Percentiles rank a stretch among this genome's conserved stretches.
Conservation (phyloP, 345 rosid species). For the Reutealis trisperma region DNA sequence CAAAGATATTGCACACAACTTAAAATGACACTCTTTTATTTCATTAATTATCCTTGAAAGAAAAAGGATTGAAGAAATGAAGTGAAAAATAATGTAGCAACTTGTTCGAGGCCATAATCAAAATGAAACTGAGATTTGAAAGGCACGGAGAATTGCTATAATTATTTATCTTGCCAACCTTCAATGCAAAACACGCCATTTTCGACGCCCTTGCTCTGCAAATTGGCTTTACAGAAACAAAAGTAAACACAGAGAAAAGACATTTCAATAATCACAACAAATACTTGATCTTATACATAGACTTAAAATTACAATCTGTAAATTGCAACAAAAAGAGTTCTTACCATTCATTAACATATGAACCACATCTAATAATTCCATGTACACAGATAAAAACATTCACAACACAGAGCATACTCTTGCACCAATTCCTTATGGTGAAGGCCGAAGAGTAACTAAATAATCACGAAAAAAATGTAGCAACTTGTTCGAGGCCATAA, state of each 20-base stretch:
- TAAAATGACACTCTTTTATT: too few relatives aligned
- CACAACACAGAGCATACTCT: not conserved
- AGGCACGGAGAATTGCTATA: slow-evolving; percentile 74
- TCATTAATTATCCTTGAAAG: not conserved
- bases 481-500: slow-evolving; percentile 81
- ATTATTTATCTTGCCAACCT: not conserved
- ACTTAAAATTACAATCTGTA: too few relatives aligned
- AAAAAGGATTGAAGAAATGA: too few relatives aligned
- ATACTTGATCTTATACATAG: not conserved
- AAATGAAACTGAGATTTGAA: slow-evolving; percentile 39
- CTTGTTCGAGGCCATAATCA: slow-evolving; percentile 78
- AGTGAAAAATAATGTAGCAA: slow-evolving; percentile 40
- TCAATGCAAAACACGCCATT: not conserved
- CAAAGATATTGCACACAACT: too few relatives aligned
- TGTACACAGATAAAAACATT: not conserved
- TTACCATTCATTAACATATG: too few relatives aligned
- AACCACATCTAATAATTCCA: not conserved
- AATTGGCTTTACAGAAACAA: not conserved
- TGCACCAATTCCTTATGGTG: too few relatives aligned
- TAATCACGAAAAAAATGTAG: slow-evolving; percentile 31
- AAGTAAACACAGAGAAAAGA: too few relatives aligned
- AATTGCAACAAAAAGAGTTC: not conserved
- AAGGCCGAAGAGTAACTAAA: not conserved
- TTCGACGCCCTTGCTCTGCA: not conserved
- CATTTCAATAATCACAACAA: not conserved